Conservation (phyloP, 1,284 basidiomycete species). For the Ustilago sp. region DNA sequence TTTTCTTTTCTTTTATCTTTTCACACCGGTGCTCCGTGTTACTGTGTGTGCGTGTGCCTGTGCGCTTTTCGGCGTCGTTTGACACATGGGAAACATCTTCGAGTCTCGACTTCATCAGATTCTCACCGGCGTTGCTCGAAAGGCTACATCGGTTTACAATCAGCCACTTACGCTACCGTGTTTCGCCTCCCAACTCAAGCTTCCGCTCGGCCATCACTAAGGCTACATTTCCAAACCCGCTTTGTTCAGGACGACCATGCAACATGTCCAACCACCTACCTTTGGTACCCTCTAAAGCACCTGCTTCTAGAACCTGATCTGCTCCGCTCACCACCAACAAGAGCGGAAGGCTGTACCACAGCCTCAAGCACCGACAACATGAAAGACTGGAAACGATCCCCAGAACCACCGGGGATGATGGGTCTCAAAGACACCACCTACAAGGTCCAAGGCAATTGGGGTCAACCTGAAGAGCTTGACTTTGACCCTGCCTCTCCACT, state of each 20-base stretch:
- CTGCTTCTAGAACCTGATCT: too few relatives aligned
- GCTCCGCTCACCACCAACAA: neutral
- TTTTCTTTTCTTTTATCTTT: slow-evolving; percentile 2
- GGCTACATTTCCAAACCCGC: neutral
- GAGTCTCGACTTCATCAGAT: slow-evolving; percentile 1
- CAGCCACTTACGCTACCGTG: too few relatives aligned
- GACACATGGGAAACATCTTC: slow-evolving; percentile 6
- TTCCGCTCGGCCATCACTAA: too few relatives aligned
- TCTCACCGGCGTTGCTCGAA: neutral
- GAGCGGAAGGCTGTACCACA: neutral
- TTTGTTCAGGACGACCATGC: slow-evolving; percentile 15
- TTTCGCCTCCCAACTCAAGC: too few relatives aligned
- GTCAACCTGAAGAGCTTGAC: slow-evolving; percentile 45
- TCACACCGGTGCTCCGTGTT: neutral
- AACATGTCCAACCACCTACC: neutral
- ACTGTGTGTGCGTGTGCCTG: neutral
- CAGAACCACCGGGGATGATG: slow-evolving; percentile 60
- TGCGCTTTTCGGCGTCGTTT: neutral
- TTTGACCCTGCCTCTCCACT: slow-evolving; percentile 38
- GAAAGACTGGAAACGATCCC: slow-evolving; percentile 60
- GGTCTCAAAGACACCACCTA: slow-evolving; percentile 32
- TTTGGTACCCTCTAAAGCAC: neutral
- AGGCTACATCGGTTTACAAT: neutral
- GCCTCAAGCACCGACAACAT: slow-evolving; percentile 14
- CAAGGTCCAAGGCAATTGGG: slow-evolving; percentile 31